Conservation (phyloP, 1,139 yeast species). For the Starmera stellimalicola region DNA sequence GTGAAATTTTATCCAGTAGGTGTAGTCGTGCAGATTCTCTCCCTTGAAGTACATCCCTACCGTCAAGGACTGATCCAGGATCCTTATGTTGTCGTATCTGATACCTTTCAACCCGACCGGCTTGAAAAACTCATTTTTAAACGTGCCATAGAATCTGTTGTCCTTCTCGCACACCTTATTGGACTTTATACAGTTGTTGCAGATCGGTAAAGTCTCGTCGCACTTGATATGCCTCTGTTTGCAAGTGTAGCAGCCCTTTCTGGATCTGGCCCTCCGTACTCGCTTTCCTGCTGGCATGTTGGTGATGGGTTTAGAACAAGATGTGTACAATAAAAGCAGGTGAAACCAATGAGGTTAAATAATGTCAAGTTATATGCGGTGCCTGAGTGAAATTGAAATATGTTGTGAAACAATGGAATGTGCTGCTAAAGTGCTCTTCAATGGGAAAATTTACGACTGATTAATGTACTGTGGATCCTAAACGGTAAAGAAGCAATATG, state of each 20-base stretch:
- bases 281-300: too few species aligned
- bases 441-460: too few species aligned
- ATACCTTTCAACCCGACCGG: not conserved
- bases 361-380: too few species aligned
- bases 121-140: slow-evolving; percentile 7
- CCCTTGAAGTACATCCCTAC: slow-evolving; percentile 10
- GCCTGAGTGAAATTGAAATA: too few species aligned
- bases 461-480: too few species aligned
- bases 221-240: slow-evolving; percentile 39
- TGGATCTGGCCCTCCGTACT: slow-evolving; percentile 21
- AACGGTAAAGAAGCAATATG: too few species aligned
- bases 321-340: too few species aligned
- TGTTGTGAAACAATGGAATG: too few species aligned
- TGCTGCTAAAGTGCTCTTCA: too few species aligned
- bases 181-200: slow-evolving; percentile 31
- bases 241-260: slow-evolving; percentile 37
- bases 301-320: too few species aligned
- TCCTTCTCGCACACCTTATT: slow-evolving; percentile 24
- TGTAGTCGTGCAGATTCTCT: slow-evolving; percentile 13
- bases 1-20: slow-evolving; percentile 11
- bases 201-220: slow-evolving; percentile 31
- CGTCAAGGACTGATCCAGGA: slow-evolving; percentile 16
- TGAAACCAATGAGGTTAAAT: too few species aligned
- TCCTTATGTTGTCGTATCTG: slow-evolving; percentile 4
- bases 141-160: slow-evolving; percentile 8